These are phyloP conservation scores for Aurinia saxatilis DNA, from an alignment of 345 rosid genomes.

Conservation along the genomic window DNA sequence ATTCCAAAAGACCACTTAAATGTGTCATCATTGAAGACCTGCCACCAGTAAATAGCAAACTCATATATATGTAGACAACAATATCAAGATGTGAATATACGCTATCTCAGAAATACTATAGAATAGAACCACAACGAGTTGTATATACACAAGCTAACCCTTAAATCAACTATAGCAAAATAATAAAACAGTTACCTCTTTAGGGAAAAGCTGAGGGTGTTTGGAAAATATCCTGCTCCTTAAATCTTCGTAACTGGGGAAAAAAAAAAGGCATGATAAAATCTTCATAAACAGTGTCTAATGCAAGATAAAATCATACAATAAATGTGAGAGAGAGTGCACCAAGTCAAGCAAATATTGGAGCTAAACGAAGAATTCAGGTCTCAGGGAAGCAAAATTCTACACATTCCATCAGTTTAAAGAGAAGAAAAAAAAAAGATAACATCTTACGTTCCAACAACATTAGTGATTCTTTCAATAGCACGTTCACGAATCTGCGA, in stretches of 20 bases:
- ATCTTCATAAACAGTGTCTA: neutral
- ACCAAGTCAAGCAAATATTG: neutral
- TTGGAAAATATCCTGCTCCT: slow-evolving; percentile 78
- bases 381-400: neutral
- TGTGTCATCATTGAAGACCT: slow-evolving; percentile 84
- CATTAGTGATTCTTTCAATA: slow-evolving; percentile 79
- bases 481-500: slow-evolving; percentile 91
- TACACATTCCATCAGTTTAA: neutral
- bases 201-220: slow-evolving; percentile 79
- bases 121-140: neutral
- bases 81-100: neutral
- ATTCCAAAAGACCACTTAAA: slow-evolving; percentile 98
- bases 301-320: too few relatives aligned
- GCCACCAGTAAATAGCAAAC: slow-evolving; percentile 20
- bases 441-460: slow-evolving; percentile 71
- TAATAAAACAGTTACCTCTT: slow-evolving; percentile 48
- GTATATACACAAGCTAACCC: neutral
- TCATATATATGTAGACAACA: neutral
- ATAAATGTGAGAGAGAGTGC: too few relatives aligned
- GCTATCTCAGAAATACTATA: neutral
- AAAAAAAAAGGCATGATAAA: neutral
- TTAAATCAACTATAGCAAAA: neutral
- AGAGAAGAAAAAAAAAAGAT: neutral
- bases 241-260: slow-evolving; percentile 66
- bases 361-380: slow-evolving; percentile 1